Base-by-base conservation (phyloP, 2,329 filamentous ascomycete genomes). In the Penicillium occitanis region DNA sequence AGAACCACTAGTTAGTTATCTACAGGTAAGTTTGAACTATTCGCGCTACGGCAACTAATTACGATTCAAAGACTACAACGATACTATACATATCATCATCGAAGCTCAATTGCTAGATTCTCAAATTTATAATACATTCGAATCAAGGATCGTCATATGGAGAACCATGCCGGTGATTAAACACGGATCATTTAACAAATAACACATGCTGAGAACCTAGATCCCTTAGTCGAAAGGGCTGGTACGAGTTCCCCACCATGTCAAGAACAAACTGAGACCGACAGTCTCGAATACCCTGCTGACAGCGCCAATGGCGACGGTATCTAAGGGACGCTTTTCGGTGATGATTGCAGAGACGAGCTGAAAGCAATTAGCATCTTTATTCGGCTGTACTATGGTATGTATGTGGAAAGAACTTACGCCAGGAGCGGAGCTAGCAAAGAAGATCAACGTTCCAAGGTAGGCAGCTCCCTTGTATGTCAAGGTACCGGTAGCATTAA, bases 391-490 rank as follows among this genome's bases (percentile, higher is more conserved):
- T 37, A 19, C 19, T 19, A 19, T 19, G 19, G 19, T 19, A 7
- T 48, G 8, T 22, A 48, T 48, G 44, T 13, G 28, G 44, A n/a
- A 30, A 35, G 25, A 71, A 86, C 89, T 72, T 88, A 96, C 92
- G 68, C 88, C 88, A 71, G 94, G 94, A 74, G 93, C 93, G 75
- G 92, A 89, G 72, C 90, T 93, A 72, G 94, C 94, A 70, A 93
- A 86, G 86, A 98, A 98, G 85, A 98, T 91, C 78, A 98, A 84
- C 68, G 86, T 86, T 72, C 95, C 95, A 68, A 98, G 86, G 84
- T 97, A 98, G 65, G 94, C 92, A 69, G 95, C 93, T 73, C 95
- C 95, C 88, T 97, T 98, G 86, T 98, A 98, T 83, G 88, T 93
- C 70, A 98, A 85, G 64, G 94, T 97, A 71, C 92, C 93, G 50